These are phyloP conservation scores for Xylariaceae sp. DNA, from an alignment of 2,329 filamentous ascomycete genomes.

Conservation along the genomic window DNA sequence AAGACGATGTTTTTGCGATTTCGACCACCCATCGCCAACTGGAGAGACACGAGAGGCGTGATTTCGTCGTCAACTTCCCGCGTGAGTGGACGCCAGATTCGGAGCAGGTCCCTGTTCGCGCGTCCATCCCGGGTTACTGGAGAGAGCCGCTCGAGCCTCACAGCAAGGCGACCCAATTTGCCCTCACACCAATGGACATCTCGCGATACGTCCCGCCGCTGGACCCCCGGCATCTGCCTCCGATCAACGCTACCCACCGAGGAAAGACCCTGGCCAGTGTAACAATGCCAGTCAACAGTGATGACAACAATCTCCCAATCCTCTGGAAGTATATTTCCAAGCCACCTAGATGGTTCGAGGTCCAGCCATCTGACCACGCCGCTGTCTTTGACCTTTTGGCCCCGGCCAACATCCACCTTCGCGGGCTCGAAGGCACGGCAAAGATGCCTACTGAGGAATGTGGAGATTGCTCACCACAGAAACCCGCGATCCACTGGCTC, in stretches of 20 bases:
- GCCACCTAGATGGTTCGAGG: constrained; percentile 5
- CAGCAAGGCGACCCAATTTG: not conserved
- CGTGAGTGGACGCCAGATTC: constrained; percentile 10
- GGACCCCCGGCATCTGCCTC: no score
- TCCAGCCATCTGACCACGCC: constrained; percentile 14
- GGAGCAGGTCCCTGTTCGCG: not conserved
- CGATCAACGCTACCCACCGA: no score
- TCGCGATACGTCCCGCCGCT: no score
- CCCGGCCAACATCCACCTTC: constrained; percentile 15
- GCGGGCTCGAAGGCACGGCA: not conserved
- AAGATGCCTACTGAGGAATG: not conserved
- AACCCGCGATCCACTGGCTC: constrained; percentile 14
- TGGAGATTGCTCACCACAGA: not conserved
- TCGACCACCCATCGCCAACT: constrained; percentile 25
- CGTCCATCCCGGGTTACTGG: constrained; percentile 11
- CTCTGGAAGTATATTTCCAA: constrained; percentile 10
- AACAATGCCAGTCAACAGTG: no score
- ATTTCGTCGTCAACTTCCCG: constrained; percentile 21
- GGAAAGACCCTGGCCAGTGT: constrained; percentile 12
- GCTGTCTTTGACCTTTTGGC: constrained; percentile 16
- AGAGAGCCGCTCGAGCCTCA: no score
- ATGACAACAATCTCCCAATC: constrained; percentile 3
- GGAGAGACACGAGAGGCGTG: constrained; percentile 30
- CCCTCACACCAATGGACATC: no score
- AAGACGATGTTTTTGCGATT: constrained; percentile 29